A percentile compares a stretch with the other conserved stretches of the same genome.
phyloP scores from a whole-genome alignment of 1,284 basidiomycete species.

The Ustilago sp. region DNA sequence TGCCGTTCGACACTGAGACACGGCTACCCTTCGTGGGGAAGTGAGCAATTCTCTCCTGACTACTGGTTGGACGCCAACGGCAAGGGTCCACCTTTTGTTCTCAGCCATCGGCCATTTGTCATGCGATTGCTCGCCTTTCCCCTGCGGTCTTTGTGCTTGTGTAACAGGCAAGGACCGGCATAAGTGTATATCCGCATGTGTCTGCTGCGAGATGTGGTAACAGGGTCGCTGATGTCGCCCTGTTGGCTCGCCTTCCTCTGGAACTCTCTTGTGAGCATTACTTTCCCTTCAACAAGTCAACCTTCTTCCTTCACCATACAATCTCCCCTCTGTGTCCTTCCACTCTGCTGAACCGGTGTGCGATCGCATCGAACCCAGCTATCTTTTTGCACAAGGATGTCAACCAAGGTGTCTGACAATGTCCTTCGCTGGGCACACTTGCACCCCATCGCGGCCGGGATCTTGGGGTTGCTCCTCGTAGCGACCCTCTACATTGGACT shows the following conservation, averaged over 20 bases:
- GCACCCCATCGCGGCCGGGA: slow-evolving; percentile 20
- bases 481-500: slow-evolving; percentile 19
- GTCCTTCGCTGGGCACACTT: slow-evolving; percentile 19
- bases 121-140: background rate
- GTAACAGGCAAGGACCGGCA: background rate
- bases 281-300: background rate
- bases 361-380: background rate
- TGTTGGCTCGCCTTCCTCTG: background rate
- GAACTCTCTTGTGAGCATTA: background rate
- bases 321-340: background rate
- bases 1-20: background rate
- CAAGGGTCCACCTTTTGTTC: background rate
- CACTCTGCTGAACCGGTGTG: background rate
- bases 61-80: slow-evolving; percentile 3
- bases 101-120: background rate
- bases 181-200: background rate
- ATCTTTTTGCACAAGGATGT: slow-evolving; percentile 14
- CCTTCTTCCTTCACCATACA: background rate
- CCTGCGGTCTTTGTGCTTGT: background rate
- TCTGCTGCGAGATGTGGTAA: background rate
- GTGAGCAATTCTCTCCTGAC: slow-evolving; percentile 4
- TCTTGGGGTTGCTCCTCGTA: slow-evolving; percentile 11
- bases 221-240: background rate
- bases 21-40: background rate
- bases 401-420: slow-evolving; percentile 29